Evolutionary conservation across 345 rosid species (phyloP).

Genomic region (Cardamine chenopodiifolia): DNA sequence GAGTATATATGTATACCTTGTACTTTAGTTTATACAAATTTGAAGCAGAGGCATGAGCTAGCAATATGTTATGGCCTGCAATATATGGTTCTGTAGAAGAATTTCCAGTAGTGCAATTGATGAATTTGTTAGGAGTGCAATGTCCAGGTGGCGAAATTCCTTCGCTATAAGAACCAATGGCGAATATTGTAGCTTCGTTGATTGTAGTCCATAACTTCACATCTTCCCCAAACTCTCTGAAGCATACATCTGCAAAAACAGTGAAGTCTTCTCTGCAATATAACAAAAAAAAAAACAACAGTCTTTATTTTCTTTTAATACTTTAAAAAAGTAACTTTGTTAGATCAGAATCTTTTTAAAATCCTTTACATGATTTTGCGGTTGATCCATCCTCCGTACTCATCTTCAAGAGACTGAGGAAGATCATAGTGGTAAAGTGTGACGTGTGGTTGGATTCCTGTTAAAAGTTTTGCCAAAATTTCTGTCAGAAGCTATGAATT

Average conservation of each 20-base stretch:
- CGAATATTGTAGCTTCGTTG: slow-evolving; percentile 64
- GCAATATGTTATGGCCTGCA: slow-evolving; percentile 61
- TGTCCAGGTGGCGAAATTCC: slow-evolving; percentile 48
- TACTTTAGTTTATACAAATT: slow-evolving; percentile 59
- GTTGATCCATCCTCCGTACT: slow-evolving; percentile 78
- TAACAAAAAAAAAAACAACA: not conserved
- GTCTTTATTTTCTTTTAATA: not conserved
- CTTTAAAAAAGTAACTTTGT: not conserved
- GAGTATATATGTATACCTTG: slow-evolving; percentile 47
- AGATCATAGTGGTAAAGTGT: slow-evolving; percentile 60
- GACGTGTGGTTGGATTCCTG: slow-evolving; percentile 74
- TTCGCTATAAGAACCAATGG: slow-evolving; percentile 40
- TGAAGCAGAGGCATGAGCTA: slow-evolving; percentile 76
- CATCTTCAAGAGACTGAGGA: slow-evolving; percentile 78
- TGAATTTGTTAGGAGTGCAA: slow-evolving; percentile 47
- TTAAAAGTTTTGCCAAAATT: not conserved
- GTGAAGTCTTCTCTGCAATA: slow-evolving; percentile 76
- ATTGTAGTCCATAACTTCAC: slow-evolving; percentile 69
- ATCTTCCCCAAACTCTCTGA: slow-evolving; percentile 72
- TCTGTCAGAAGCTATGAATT: not conserved
- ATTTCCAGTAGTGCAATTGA: slow-evolving; percentile 50
- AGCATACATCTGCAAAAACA: slow-evolving; percentile 73
- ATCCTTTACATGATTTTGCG: slow-evolving; percentile 56
- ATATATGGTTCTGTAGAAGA: slow-evolving; percentile 74
- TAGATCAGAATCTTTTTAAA: not conserved